Evolutionary conservation across 495 filamentous ascomycete genomes (phyloP).

Genomic region (Chaetomidium leptoderma): DNA sequence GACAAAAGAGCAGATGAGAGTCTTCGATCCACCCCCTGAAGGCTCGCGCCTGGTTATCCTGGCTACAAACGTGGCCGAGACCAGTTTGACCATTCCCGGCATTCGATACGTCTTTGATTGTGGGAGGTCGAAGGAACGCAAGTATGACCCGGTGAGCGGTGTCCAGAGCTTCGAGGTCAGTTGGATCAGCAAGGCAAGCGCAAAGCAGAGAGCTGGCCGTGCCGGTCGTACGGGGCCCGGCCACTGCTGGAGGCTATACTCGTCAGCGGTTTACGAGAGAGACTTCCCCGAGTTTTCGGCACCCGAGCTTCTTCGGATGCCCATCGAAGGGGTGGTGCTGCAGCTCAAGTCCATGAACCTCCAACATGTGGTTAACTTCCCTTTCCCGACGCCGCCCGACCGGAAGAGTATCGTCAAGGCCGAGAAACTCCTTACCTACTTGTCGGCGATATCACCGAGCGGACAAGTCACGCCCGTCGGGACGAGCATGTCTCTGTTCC

Average conservation of each 20-base stretch:
- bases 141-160: slow-evolving; percentile 75
- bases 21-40: slow-evolving; percentile 86
- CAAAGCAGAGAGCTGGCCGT: slow-evolving; percentile 87
- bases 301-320: slow-evolving; percentile 87
- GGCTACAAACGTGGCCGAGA: slow-evolving; percentile 96
- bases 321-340: slow-evolving; percentile 86
- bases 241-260: slow-evolving; percentile 92
- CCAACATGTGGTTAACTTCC: slow-evolving; percentile 87
- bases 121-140: slow-evolving; percentile 86
- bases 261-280: slow-evolving; percentile 86
- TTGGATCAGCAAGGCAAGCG: slow-evolving; percentile 97
- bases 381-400: slow-evolving; percentile 92
- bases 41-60: slow-evolving; percentile 83
- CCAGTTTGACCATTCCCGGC: slow-evolving; percentile 91
- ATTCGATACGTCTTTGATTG: slow-evolving; percentile 94
- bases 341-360: slow-evolving; percentile 95
- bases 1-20: slow-evolving; percentile 82
- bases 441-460: slow-evolving; percentile 59
- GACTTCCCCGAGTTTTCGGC: slow-evolving; percentile 83
- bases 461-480: slow-evolving; percentile 78
- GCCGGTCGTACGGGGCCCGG: slow-evolving; percentile 94
- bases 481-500: slow-evolving; percentile 77
- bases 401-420: slow-evolving; percentile 74
- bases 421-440: slow-evolving; percentile 75
- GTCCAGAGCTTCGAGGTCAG: slow-evolving; percentile 93